Evolutionary conservation across 169 alveolate genomes (phyloP).

Genomic region (Fabrea salina): DNA sequence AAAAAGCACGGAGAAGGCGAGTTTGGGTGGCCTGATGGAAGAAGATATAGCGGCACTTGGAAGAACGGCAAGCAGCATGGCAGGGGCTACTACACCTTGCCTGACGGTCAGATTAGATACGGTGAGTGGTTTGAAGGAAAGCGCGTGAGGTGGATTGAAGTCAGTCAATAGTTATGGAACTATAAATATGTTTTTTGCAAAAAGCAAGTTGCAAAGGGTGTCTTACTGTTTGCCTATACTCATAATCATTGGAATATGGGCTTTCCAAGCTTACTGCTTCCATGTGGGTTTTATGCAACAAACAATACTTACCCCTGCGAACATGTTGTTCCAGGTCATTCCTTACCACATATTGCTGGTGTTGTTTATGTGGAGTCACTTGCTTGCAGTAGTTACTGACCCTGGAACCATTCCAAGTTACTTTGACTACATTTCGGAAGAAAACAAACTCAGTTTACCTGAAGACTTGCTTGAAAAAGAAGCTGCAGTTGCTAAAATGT

Average conservation of each 20-base stretch:
- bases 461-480: background rate
- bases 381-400: background rate
- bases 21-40: conserved; percentile 76
- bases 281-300: background rate
- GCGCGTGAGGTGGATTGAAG: conserved; percentile 9
- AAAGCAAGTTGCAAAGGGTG: background rate
- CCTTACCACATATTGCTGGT: background rate
- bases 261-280: background rate
- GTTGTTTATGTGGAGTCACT: conserved; percentile 7
- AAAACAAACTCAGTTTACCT: background rate
- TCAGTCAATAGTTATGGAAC: too few relatives aligned
- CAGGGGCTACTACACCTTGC: conserved; percentile 12
- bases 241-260: background rate
- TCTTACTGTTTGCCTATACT: conserved; percentile 1
- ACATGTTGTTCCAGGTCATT: background rate
- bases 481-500: background rate
- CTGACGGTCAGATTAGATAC: conserved; percentile 32
- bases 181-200: background rate
- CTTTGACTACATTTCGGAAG: background rate
- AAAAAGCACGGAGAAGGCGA: conserved; percentile 71
- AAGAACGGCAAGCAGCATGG: conserved; percentile 76
- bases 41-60: conserved; percentile 69
- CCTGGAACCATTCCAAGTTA: conserved; percentile 31
- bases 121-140: conserved; percentile 46
- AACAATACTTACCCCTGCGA: background rate